These are phyloP conservation scores for Irpex rosettiformis DNA, from an alignment of 1,284 basidiomycete genomes.

Conservation along the genomic window DNA sequence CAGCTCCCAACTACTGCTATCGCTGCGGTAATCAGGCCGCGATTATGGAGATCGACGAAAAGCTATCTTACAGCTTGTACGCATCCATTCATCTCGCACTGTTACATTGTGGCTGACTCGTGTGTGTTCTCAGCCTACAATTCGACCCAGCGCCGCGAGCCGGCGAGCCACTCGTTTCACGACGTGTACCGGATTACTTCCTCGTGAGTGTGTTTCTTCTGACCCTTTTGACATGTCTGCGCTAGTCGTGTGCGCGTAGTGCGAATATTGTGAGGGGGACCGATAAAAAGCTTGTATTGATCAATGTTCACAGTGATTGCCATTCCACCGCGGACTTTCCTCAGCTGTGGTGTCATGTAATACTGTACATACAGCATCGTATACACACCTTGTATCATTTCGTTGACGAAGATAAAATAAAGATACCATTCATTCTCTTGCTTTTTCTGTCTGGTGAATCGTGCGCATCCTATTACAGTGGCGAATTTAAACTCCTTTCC, in stretches of 20 bases:
- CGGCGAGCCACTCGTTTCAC: slow-evolving; percentile 96
- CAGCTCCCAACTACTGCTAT: slow-evolving; percentile 99
- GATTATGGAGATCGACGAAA: slow-evolving; percentile 99
- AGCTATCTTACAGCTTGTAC: slow-evolving; percentile 91
- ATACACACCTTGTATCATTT: slow-evolving; percentile 28
- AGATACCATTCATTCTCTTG: slow-evolving; percentile 19
- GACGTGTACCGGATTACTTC: slow-evolving; percentile 98
- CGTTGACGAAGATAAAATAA: slow-evolving; percentile 18
- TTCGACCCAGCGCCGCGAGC: slow-evolving; percentile 99
- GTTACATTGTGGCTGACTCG: slow-evolving; percentile 1
- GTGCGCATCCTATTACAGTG: neutral
- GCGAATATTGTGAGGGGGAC: neutral
- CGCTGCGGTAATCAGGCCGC: slow-evolving; percentile 99
- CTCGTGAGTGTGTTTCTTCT: slow-evolving; percentile 52
- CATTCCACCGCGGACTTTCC: slow-evolving; percentile 19
- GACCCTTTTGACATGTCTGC: neutral
- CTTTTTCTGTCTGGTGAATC: neutral
- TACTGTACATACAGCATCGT: slow-evolving; percentile 30
- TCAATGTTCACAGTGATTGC: slow-evolving; percentile 21
- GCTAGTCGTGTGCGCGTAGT: neutral
- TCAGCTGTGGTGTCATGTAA: slow-evolving; percentile 20
- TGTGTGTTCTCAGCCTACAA: slow-evolving; percentile 72
- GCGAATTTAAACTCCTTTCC: no score
- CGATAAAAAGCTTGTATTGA: neutral
- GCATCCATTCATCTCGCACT: slow-evolving; percentile 29